Conservation (phyloP, 2,329 filamentous ascomycete species). For the Aspergillus fumigatiaffinis region DNA sequence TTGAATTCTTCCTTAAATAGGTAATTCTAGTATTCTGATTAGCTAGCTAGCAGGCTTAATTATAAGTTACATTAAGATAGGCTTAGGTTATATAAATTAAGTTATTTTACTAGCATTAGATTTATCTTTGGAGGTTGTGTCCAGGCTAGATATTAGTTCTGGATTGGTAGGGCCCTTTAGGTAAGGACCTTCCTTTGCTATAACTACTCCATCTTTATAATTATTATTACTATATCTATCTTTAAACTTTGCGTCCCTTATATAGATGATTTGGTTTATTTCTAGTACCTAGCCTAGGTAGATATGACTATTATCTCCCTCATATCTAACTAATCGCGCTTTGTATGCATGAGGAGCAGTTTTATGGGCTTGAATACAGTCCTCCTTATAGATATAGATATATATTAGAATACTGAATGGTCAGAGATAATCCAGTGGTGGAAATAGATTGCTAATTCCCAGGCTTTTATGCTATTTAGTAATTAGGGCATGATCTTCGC, state of each 20-base stretch:
- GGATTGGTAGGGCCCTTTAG: not conserved
- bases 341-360: not conserved
- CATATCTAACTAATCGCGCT: not conserved
- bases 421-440: no score
- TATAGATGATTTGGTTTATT: not conserved
- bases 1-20: not conserved
- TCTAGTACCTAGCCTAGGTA: not conserved
- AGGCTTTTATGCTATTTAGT: no score
- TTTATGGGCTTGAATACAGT: no score
- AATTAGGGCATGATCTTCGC: not conserved
- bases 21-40: not conserved
- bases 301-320: not conserved
- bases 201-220: not conserved
- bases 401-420: no score
- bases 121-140: not conserved
- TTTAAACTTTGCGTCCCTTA: not conserved
- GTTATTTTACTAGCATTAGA: not conserved
- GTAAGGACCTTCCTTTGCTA: not conserved
- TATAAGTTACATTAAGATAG: not conserved
- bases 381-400: no score
- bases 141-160: not conserved
- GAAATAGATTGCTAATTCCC: no score
- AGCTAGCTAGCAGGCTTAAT: not conserved
- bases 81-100: not conserved
- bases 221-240: not conserved